Evolutionary conservation across 2,329 filamentous ascomycete genomes (phyloP).

Genomic region (Aureobasidium vineae): DNA sequence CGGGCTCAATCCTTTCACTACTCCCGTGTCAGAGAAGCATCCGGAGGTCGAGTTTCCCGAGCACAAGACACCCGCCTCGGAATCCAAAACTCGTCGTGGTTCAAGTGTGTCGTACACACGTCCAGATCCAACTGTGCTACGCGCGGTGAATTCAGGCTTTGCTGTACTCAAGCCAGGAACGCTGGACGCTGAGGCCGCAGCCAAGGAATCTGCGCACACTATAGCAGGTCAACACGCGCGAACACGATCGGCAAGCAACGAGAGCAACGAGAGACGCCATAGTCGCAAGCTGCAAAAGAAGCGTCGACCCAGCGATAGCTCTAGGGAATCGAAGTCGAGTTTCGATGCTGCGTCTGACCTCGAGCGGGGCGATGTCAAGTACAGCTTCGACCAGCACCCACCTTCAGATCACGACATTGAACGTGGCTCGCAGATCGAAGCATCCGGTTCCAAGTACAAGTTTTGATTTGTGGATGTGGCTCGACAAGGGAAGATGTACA

Average conservation of each 20-base stretch:
- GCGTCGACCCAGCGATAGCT: slow-evolving; percentile 33
- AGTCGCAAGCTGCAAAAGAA: slow-evolving; percentile 38
- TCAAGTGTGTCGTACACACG: slow-evolving; percentile 24
- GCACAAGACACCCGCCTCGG: not conserved
- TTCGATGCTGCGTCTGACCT: slow-evolving; percentile 17
- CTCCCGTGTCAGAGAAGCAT: slow-evolving; percentile 19
- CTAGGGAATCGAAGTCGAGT: slow-evolving; percentile 6
- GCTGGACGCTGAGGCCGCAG: slow-evolving; percentile 31
- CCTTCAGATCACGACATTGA: slow-evolving; percentile 14
- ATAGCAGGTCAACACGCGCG: slow-evolving; percentile 3
- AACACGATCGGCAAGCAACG: slow-evolving; percentile 1
- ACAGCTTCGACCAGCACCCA: slow-evolving; percentile 21
- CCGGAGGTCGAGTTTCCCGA: slow-evolving; percentile 11
- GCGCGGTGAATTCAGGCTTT: slow-evolving; percentile 36
- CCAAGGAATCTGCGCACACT: slow-evolving; percentile 7
- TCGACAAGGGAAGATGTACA: not conserved
- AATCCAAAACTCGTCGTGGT: not conserved
- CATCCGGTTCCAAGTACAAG: slow-evolving; percentile 19
- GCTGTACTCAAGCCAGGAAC: slow-evolving; percentile 40
- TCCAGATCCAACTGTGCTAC: slow-evolving; percentile 26
- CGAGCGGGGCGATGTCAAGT: slow-evolving; percentile 16
- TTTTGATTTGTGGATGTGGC: not conserved
- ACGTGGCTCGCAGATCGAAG: slow-evolving; percentile 14
- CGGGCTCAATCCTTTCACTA: slow-evolving; percentile 15
- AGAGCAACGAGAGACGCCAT: slow-evolving; percentile 5